Conservation (phyloP, 257 asterid genomes). For the Lycium barbarum region DNA sequence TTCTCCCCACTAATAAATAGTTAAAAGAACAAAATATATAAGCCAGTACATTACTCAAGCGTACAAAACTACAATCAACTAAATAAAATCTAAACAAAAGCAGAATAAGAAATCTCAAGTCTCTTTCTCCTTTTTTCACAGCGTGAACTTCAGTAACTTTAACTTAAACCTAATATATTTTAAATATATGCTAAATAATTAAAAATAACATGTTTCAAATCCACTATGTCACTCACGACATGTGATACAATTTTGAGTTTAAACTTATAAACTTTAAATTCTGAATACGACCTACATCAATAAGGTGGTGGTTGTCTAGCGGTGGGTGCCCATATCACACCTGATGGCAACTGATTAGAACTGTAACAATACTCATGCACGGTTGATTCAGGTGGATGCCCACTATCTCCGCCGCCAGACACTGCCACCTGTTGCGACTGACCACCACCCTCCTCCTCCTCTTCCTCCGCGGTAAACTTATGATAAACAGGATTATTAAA, state of each 20-base stretch:
- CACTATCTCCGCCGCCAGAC: conserved; percentile 24
- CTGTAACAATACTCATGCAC: conserved; percentile 32
- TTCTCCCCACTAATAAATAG: too few relatives aligned
- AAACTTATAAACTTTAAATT: background rate
- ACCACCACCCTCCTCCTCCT: conserved; percentile 35
- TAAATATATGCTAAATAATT: background rate
- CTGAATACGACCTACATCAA: background rate
- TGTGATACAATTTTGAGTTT: background rate
- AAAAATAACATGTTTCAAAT: background rate
- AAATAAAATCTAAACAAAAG: too few relatives aligned
- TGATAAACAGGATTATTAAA: conserved; percentile 62
- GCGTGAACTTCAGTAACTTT: too few relatives aligned
- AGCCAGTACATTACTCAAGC: too few relatives aligned
- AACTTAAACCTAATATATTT: background rate
- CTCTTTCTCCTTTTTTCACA: background rate
- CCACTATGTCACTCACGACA: background rate
- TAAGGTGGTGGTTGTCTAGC: conserved; percentile 46
- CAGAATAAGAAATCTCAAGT: background rate
- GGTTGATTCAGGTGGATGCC: conserved; percentile 29
- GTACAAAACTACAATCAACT: too few relatives aligned
- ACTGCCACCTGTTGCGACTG: conserved; percentile 22
- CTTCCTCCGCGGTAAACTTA: conserved; percentile 42
- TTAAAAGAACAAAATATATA: too few relatives aligned
- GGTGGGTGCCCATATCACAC: conserved; percentile 65
- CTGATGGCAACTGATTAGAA: conserved; percentile 45